Conservation (phyloP, 805 yeast genomes). For the Kockiozyma suomiensis region DNA sequence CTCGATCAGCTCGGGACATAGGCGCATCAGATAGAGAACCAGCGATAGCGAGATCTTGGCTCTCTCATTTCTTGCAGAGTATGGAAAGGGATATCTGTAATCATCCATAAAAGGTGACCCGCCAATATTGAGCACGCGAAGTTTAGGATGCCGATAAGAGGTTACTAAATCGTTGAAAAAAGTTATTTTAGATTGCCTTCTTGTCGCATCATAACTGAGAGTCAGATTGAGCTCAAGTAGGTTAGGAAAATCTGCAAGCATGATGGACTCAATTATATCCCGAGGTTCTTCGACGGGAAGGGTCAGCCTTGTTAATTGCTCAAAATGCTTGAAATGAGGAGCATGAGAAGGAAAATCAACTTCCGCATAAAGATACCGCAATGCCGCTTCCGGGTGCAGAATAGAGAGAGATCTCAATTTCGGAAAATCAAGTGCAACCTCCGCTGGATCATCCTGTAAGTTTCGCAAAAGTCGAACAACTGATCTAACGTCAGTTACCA, state of each 20-base stretch:
- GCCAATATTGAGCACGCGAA: neutral
- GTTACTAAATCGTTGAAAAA: conserved; percentile 8
- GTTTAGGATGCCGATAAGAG: conserved; percentile 2
- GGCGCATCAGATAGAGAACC: neutral
- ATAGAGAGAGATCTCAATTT: neutral
- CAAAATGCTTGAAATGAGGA: neutral
- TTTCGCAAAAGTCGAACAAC: neutral
- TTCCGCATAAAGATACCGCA: conserved; percentile 1
- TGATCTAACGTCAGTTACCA: neutral
- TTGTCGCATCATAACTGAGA: neutral
- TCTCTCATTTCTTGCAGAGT: neutral
- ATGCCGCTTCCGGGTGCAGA: conserved; percentile 1
- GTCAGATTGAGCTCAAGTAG: conserved; percentile 2
- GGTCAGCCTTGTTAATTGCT: neutral
- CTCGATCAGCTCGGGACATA: neutral
- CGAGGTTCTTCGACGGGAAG: conserved; percentile 13
- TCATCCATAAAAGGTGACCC: conserved; percentile 7
- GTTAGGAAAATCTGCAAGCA: conserved; percentile 9
- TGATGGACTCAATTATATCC: conserved; percentile 8
- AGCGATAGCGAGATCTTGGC: neutral
- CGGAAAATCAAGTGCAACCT: neutral
- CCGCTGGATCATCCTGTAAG: neutral
- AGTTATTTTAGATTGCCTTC: conserved; percentile 3
- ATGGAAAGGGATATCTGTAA: neutral
- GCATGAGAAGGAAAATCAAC: neutral